Base-by-base conservation (phyloP, 352 stramenopile species). In the Phytophthora hibernalis region DNA sequence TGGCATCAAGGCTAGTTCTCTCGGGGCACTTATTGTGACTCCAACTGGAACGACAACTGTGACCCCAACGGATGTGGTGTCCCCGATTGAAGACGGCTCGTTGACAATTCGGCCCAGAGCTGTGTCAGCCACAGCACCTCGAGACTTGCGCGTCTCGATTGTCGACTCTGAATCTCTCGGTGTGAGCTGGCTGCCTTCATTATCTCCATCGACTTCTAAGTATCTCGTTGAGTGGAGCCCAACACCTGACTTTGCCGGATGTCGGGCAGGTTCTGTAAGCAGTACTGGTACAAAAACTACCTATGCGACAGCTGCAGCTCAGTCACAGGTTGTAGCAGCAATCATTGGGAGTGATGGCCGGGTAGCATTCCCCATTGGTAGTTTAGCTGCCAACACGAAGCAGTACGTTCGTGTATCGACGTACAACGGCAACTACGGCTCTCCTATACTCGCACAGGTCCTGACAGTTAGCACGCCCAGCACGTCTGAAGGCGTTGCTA, bases 371-470 rank as follows among this genome's bases (percentile, higher is more conserved):
- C 88, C 86, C 5, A 97, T 99, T 53, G 53, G 72, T 6, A 85
- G 82, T 15, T 79, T 98, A 33, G 70, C 76, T 1, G 85, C 89
- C 9, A 93, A 84, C 6, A 80, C 87, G 3, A 51, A 79, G 9
- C 98, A 98, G 62, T 96, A 84, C 47, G 85, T 98, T 5, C 85
- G 91, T 2, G 93, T 99, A 3, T 90, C 88, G 1, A 85, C 92
- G 15, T 90, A 87, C 65, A 98, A 98, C 54, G 86, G 89, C n/a
- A 70, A 93, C 18, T 96, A 96, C 59, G 77, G 85, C 4, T 74
- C 68, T 9, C 86, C 88, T 0, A 76, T 90, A 4, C 61, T 95
- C 0, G 86, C 82, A 0, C 28, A 70, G 16, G 65, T 91, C 3
- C 48, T 91, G 12, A 62, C 54, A 1, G 59, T 77, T 24, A 66